These are phyloP conservation scores for Chaetomium olivaceum DNA, from an alignment of 2,329 filamentous ascomycete species.

Conservation along the genomic window DNA sequence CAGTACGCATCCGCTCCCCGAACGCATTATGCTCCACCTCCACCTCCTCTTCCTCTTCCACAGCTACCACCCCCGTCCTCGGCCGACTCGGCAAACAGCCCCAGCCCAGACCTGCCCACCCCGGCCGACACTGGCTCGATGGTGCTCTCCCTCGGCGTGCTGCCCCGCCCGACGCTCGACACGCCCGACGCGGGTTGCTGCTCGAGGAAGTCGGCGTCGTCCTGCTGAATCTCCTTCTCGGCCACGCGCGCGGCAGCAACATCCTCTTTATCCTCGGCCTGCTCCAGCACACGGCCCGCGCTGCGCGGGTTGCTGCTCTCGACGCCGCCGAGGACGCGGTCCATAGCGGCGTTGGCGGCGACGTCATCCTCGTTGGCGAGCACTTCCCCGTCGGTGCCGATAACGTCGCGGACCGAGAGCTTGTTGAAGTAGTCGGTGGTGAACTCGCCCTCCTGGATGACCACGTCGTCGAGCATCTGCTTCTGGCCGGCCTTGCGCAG, in stretches of 20 bases:
- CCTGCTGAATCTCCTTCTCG: conserved; percentile 83
- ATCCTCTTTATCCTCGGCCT: conserved; percentile 91
- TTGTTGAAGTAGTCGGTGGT: conserved; percentile 94
- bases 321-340: conserved; percentile 74
- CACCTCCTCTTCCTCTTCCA: conserved; percentile 41
- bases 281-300: conserved; percentile 74
- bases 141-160: conserved; percentile 50
- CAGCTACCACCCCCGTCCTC: conserved; percentile 29
- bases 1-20: conserved; percentile 58
- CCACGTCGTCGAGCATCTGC: conserved; percentile 94
- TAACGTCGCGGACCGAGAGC: conserved; percentile 68
- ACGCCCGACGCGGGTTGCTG: conserved; percentile 48
- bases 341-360: conserved; percentile 79
- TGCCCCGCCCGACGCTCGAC: conserved; percentile 54
- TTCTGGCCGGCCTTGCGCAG: conserved; percentile 96
- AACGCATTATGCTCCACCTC: conserved; percentile 57
- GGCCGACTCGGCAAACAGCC: conserved; percentile 42
- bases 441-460: conserved; percentile 97
- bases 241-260: conserved; percentile 83
- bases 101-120: conserved; percentile 38
- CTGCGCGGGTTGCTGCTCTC: conserved; percentile 56
- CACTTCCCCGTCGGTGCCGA: conserved; percentile 51
- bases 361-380: conserved; percentile 63
- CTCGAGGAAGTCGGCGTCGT: conserved; percentile 82
- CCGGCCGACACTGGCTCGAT: conserved; percentile 30